A percentile compares a stretch with the other conserved stretches of the same genome.
Evolutionary conservation across 2,329 filamentous ascomycete species (phyloP).

Genomic region (Metarhizium robertsii): DNA sequence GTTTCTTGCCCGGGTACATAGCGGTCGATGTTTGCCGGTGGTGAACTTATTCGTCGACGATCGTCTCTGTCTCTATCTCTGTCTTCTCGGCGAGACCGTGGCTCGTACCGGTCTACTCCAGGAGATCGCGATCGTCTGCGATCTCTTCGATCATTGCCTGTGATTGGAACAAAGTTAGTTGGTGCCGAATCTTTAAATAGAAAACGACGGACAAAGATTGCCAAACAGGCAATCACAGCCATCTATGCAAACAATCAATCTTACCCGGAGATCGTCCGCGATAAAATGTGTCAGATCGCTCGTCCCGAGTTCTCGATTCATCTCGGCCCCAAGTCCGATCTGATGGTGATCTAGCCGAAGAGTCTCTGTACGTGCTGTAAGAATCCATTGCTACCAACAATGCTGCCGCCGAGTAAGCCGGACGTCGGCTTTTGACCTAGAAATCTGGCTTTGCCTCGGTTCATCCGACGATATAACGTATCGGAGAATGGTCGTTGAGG

Average conservation of each 20-base stretch:
- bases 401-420: not conserved
- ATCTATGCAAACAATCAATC: slow-evolving; percentile 20
- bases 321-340: slow-evolving; percentile 47
- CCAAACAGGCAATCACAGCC: not conserved
- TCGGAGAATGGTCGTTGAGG: slow-evolving; percentile 2
- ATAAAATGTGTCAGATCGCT: slow-evolving; percentile 51
- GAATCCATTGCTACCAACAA: slow-evolving; percentile 37
- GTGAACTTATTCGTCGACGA: slow-evolving; percentile 49
- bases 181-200: too few relatives aligned
- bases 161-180: not conserved
- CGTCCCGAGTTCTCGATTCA: slow-evolving; percentile 41
- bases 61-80: slow-evolving; percentile 55
- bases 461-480: slow-evolving; percentile 4
- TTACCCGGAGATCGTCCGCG: slow-evolving; percentile 62
- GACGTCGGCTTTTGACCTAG: not conserved
- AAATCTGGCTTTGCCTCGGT: not conserved
- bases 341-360: slow-evolving; percentile 40
- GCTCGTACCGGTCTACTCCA: slow-evolving; percentile 68
- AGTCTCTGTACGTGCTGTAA: slow-evolving; percentile 43
- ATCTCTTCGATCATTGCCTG: slow-evolving; percentile 51
- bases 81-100: slow-evolving; percentile 60
- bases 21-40: slow-evolving; percentile 68
- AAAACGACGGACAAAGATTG: not conserved
- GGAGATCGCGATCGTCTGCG: slow-evolving; percentile 62
- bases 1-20: slow-evolving; percentile 69